Percentiles rank a stretch among this genome's conserved stretches.
These are phyloP conservation scores for Penicillium sclerotigenum DNA, from an alignment of 2,329 filamentous ascomycete genomes.

Conservation along the genomic window DNA sequence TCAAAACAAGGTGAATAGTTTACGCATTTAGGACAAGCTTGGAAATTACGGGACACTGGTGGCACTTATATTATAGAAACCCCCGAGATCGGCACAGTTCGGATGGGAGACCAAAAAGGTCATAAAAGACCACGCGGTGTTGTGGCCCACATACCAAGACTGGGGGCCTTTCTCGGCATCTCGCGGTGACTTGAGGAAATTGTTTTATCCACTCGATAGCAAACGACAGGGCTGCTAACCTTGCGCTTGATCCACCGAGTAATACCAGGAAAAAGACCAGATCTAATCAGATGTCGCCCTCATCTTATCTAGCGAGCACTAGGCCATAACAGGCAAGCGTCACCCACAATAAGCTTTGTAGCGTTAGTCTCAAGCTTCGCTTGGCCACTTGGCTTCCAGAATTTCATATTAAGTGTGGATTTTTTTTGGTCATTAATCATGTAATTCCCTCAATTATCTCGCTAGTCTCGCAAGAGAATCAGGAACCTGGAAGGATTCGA, in stretches of 20 bases:
- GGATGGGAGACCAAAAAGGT: neutral
- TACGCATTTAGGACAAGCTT: too few species aligned
- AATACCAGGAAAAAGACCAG: neutral
- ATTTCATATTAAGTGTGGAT: neutral
- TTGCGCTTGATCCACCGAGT: neutral
- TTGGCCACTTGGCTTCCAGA: slow-evolving; percentile 3
- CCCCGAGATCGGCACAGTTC: neutral
- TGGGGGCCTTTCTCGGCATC: neutral
- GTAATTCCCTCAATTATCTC: neutral
- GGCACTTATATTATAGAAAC: neutral
- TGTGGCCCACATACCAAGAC: neutral
- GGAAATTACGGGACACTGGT: neutral
- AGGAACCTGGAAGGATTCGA: neutral
- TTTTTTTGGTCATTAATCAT: neutral
- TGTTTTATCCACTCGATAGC: neutral
- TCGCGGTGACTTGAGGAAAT: neutral
- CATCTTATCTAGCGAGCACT: slow-evolving; percentile 1
- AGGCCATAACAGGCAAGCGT: neutral
- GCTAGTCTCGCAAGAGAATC: neutral
- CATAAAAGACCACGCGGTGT: neutral
- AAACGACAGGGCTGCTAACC: neutral
- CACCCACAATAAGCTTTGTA: neutral
- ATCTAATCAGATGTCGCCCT: slow-evolving; percentile 8
- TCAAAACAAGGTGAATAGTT: neutral
- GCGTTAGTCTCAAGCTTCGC: slow-evolving; percentile 1